phyloP scores from a whole-genome alignment of 768 basidiomycete genomes.

The Mycena crocata region DNA sequence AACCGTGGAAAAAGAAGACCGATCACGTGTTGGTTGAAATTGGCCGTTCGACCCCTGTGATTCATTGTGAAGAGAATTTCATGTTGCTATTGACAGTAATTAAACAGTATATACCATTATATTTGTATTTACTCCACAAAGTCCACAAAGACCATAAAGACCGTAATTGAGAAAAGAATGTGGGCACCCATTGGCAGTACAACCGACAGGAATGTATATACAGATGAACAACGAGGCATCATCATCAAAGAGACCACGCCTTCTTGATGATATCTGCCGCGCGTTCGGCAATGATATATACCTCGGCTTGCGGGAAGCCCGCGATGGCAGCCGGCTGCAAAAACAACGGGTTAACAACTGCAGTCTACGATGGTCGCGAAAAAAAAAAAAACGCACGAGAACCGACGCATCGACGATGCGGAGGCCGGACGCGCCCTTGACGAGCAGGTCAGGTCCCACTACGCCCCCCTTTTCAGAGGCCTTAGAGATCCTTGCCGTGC shows the following conservation, averaged over 20 bases:
- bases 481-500: slow-evolving; percentile 25
- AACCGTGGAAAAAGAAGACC: no score
- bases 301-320: not conserved
- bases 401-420: slow-evolving; percentile 32
- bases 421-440: slow-evolving; percentile 20
- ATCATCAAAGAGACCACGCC: not conserved
- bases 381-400: not conserved
- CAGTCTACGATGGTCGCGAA: not conserved
- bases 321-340: not conserved
- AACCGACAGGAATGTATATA: no score
- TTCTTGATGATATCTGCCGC: slow-evolving; percentile 5
- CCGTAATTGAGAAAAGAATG: no score
- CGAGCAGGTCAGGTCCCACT: slow-evolving; percentile 16
- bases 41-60: no score
- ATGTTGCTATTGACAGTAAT: no score
- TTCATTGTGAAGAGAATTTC: no score
- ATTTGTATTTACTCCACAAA: no score
- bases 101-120: no score
- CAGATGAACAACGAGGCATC: not conserved
- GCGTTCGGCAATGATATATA: slow-evolving; percentile 2
- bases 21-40: no score
- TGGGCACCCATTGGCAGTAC: no score
- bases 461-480: slow-evolving; percentile 7
- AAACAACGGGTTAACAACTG: no score
- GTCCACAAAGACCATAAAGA: no score